Conservation (phyloP, 1,139 yeast species). For the Geotrichum citri-aurantii region DNA sequence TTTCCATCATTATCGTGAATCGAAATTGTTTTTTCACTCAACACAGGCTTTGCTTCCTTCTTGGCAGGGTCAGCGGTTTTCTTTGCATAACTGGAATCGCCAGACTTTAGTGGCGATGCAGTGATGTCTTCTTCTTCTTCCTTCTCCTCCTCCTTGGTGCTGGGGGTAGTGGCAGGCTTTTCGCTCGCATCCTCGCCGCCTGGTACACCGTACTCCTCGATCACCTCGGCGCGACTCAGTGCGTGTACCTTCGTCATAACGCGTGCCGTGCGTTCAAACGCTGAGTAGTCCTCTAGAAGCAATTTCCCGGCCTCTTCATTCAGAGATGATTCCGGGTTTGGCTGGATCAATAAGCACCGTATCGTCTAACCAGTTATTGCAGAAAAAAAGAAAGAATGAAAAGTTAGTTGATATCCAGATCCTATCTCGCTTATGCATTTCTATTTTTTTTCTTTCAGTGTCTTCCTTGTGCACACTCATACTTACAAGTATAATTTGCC, state of each 20-base stretch:
- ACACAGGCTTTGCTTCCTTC: background rate
- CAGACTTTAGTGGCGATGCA: too few species aligned
- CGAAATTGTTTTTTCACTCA: background rate
- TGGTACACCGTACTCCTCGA: constrained; percentile 5
- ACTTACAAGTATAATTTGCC: constrained; percentile 28
- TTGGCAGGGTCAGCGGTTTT: too few species aligned
- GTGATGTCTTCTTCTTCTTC: too few species aligned
- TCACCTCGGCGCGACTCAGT: constrained; percentile 15
- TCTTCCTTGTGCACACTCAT: background rate
- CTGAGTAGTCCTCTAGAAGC: constrained; percentile 30
- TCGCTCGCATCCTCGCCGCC: background rate
- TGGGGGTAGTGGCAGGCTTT: background rate
- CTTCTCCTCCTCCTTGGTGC: too few species aligned
- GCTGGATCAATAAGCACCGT: constrained; percentile 34
- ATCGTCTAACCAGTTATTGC: constrained; percentile 28
- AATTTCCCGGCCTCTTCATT: constrained; percentile 36
- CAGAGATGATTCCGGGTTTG: constrained; percentile 36
- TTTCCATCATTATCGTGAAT: background rate
- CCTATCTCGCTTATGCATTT: background rate
- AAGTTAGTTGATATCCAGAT: too few species aligned
- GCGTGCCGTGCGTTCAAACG: constrained; percentile 30
- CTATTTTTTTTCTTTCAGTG: background rate
- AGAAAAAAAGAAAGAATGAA: background rate
- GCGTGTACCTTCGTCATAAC: constrained; percentile 35
- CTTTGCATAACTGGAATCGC: too few species aligned